Base-by-base conservation (phyloP, 2,329 filamentous ascomycete species). In the Colletotrichum filicis region DNA sequence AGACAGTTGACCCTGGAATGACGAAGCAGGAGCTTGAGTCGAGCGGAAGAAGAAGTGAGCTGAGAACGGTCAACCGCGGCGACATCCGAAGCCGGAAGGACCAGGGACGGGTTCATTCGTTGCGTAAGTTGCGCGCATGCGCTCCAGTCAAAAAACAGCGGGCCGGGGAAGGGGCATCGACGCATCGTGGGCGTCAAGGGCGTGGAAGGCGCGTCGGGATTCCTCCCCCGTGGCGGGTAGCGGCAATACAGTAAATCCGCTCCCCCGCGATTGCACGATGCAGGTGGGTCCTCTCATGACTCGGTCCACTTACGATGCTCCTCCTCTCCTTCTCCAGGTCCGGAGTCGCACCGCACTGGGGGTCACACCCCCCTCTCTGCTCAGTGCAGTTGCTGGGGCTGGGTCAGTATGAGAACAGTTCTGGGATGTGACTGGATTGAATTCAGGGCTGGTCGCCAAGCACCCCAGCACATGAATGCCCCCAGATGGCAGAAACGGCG, bases 131-230 rank as follows among this genome's bases (percentile, higher is more conserved):
- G 56, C 56, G 56, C 56, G 19, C 22, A 68, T 72, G 70, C 70
- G 70, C 70, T 70, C 70, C 70, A 73, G 70, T 70, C 56, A 73
- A 52, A 32, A 37, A 52, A 30, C 32, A 57, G 42, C 22, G 46
- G 49, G 61, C 14, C 37, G 19, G 22, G 30, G 57, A 22, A 46
- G 26, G 24, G 37, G 22, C 37, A 19, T 42, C 11, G 32, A 35
- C 32, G 11, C 32, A 35, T 35, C 32, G 4, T 35, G 32, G 32
- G 32, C 32, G 32, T 37, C 16, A 19, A 42, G 24, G 35, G 37
- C n/a, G 37, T 22, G 16, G 32, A 4, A 9, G 62, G n/a, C 19
- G 59, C 26, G 65, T 52, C 32, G 11, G 22, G 46, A 61, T 67
- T 22, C 37, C 24, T 55, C 32, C 53, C 42, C 11, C 22, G 1